A percentile compares a stretch with the other conserved stretches of the same genome.
Conservation (phyloP, 1,284 basidiomycete genomes). For the Trichosporon coremiiforme region DNA sequence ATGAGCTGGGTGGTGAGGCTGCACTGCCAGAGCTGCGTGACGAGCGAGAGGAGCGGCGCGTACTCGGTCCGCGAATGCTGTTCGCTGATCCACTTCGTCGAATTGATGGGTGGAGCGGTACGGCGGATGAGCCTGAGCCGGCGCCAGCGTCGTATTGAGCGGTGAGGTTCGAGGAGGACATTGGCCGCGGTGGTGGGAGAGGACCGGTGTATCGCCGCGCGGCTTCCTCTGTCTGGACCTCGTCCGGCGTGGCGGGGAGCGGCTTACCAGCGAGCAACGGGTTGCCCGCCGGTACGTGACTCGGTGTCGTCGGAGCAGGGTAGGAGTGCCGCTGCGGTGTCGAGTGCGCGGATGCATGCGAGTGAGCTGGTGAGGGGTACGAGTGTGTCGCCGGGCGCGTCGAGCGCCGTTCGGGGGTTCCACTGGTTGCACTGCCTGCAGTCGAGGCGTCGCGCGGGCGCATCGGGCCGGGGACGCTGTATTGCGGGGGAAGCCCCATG, state of each 20-base stretch:
- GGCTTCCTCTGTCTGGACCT: not conserved
- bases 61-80: not conserved
- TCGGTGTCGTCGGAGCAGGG: not conserved
- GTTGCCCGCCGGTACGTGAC: not conserved
- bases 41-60: not conserved
- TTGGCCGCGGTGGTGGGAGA: not conserved
- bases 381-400: constrained; percentile 1
- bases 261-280: not conserved
- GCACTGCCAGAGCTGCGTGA: not conserved
- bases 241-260: constrained; percentile 12
- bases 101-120: not conserved
- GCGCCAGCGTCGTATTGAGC: constrained; percentile 1
- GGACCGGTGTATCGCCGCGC: constrained; percentile 10
- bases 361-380: not conserved
- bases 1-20: not conserved
- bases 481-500: constrained; percentile 2
- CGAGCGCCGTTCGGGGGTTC: constrained; percentile 4
- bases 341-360: not conserved
- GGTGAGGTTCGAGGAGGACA: not conserved
- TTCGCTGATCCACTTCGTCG: constrained; percentile 4
- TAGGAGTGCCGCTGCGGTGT: not conserved
- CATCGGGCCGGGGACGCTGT: constrained; percentile 8
- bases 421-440: not conserved
- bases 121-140: not conserved
- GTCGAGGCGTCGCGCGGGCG: not conserved